phyloP scores from a whole-genome alignment of 345 rosid genomes.

The Ailanthus altissimus region DNA sequence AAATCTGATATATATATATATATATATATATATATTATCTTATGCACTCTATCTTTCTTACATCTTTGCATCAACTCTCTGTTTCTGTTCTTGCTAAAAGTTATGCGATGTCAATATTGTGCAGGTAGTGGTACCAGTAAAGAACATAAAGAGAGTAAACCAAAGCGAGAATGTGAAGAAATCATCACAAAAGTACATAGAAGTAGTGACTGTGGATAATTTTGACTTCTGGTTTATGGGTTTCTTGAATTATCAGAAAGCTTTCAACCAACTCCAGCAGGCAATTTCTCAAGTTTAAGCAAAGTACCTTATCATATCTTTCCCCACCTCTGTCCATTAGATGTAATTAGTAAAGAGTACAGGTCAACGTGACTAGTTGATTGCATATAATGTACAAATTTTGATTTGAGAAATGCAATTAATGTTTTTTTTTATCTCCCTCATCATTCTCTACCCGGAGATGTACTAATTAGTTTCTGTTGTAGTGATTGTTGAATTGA shows the following conservation, averaged over 20 bases:
- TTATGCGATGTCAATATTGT: background rate
- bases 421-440: background rate
- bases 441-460: background rate
- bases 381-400: background rate
- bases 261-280: constrained; percentile 11
- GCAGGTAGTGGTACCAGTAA: constrained; percentile 26
- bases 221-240: constrained; percentile 32
- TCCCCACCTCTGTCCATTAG: background rate
- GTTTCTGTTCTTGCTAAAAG: background rate
- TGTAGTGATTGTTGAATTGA: background rate
- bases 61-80: background rate
- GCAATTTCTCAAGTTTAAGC: constrained; percentile 11
- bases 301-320: background rate
- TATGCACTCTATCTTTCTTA: too few species aligned
- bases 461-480: background rate
- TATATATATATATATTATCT: too few species aligned
- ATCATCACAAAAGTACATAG: constrained; percentile 32
- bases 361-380: background rate
- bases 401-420: background rate
- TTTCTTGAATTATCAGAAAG: constrained; percentile 22
- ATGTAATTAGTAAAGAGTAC: constrained; percentile 3
- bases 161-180: constrained; percentile 24
- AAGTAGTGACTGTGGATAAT: constrained; percentile 13
- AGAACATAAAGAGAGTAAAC: constrained; percentile 11
- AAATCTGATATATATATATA: too few species aligned